Percentiles rank a stretch among this genome's conserved stretches.
These are phyloP conservation scores for Cladophialophora immunda DNA, from an alignment of 2,329 filamentous ascomycete species.

Conservation along the genomic window DNA sequence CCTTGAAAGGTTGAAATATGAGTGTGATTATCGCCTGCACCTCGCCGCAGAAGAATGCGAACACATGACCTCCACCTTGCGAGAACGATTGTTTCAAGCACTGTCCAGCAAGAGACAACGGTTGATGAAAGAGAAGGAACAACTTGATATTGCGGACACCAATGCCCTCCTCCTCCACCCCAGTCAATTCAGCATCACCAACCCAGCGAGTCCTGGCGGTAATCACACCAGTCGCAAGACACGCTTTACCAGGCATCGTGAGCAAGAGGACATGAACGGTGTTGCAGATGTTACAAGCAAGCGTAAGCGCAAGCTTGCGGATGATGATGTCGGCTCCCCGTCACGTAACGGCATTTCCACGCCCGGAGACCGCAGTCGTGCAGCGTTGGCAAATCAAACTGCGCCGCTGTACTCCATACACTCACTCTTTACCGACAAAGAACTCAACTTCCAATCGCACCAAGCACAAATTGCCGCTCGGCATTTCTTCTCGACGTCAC, in stretches of 20 bases:
- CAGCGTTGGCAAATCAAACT: slow-evolving; percentile 63
- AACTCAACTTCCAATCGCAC: slow-evolving; percentile 69
- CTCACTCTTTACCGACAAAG: slow-evolving; percentile 73
- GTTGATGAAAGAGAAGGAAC: slow-evolving; percentile 71
- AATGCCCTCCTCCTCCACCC: slow-evolving; percentile 71
- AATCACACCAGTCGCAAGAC: slow-evolving; percentile 70
- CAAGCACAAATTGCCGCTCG: slow-evolving; percentile 67
- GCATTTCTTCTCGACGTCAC: slow-evolving; percentile 66
- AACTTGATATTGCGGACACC: slow-evolving; percentile 71
- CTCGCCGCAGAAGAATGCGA: slow-evolving; percentile 71
- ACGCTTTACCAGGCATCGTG: slow-evolving; percentile 66
- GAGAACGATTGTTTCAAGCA: slow-evolving; percentile 67
- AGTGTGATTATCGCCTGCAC: slow-evolving; percentile 67
- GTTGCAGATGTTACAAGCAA: slow-evolving; percentile 60
- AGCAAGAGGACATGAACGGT: slow-evolving; percentile 60
- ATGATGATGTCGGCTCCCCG: slow-evolving; percentile 68
- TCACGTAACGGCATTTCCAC: slow-evolving; percentile 59
- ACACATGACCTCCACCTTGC: slow-evolving; percentile 65
- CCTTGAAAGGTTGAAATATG: slow-evolving; percentile 63
- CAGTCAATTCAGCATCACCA: slow-evolving; percentile 71
- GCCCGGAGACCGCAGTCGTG: slow-evolving; percentile 62
- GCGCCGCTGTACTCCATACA: slow-evolving; percentile 69
- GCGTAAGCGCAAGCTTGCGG: slow-evolving; percentile 67
- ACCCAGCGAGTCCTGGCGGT: slow-evolving; percentile 69
- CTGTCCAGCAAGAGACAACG: slow-evolving; percentile 66